Evolutionary conservation across 2,329 filamentous ascomycete genomes (phyloP).

Genomic region (Alternaria viburni): DNA sequence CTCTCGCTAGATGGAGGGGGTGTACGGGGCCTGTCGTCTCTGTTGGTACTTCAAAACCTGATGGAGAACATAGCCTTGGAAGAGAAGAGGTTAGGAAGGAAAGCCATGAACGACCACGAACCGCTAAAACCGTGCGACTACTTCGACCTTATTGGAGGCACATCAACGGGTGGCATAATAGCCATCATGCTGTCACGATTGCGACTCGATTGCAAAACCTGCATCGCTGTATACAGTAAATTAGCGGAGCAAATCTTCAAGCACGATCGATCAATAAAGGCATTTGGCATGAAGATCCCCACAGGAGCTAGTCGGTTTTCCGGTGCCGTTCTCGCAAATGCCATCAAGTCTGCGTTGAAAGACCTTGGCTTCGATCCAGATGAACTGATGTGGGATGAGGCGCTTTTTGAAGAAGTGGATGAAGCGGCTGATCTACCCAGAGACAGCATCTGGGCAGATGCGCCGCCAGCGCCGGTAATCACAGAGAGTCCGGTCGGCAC

Average conservation of each 20-base stretch:
- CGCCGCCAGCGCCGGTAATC: constrained; percentile 21
- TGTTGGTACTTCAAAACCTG: constrained; percentile 49
- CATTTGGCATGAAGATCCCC: constrained; percentile 46
- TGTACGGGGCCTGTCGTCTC: constrained; percentile 47
- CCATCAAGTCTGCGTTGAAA: constrained; percentile 44
- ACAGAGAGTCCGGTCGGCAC: constrained; percentile 38
- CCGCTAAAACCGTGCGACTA: constrained; percentile 49
- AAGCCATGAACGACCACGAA: constrained; percentile 32
- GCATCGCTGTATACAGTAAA: constrained; percentile 47
- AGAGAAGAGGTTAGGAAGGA: constrained; percentile 45
- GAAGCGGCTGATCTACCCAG: constrained; percentile 28
- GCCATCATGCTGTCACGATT: constrained; percentile 49
- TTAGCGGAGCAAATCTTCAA: constrained; percentile 49
- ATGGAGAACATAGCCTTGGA: constrained; percentile 49
- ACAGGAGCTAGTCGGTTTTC: constrained; percentile 47
- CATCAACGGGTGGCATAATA: constrained; percentile 51
- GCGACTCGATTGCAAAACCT: constrained; percentile 45
- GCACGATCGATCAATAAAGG: constrained; percentile 43
- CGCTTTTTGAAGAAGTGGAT: constrained; percentile 46
- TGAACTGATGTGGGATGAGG: constrained; percentile 51
- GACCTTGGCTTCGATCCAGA: constrained; percentile 43
- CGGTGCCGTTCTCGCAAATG: constrained; percentile 43
- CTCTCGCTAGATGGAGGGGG: constrained; percentile 49
- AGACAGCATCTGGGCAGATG: constrained; percentile 47
- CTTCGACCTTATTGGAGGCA: constrained; percentile 51